These are phyloP conservation scores for Phytophthora pseudosyringae DNA, from an alignment of 352 stramenopile species.

Conservation along the genomic window DNA sequence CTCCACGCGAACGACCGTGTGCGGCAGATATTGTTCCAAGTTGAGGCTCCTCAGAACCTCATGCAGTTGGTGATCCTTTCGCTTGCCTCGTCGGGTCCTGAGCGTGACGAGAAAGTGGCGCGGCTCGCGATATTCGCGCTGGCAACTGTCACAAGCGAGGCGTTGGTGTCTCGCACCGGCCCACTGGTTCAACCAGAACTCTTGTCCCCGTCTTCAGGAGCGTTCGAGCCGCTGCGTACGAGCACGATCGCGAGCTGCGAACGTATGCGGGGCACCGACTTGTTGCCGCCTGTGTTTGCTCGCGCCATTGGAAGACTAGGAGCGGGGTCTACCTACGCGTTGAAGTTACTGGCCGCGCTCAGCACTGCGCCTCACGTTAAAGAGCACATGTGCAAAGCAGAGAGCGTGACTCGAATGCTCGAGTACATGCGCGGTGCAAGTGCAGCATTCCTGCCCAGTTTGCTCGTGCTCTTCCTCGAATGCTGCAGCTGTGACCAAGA, in stretches of 20 bases:
- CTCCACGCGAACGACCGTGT: slow-evolving; percentile 42
- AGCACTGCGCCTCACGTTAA: slow-evolving; percentile 33
- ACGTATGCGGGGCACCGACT: slow-evolving; percentile 19
- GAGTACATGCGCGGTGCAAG: slow-evolving; percentile 40
- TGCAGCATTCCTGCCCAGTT: slow-evolving; percentile 37
- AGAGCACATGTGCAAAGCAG: slow-evolving; percentile 27
- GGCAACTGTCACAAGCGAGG: slow-evolving; percentile 40
- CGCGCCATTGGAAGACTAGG: slow-evolving; percentile 31
- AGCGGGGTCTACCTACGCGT: slow-evolving; percentile 44
- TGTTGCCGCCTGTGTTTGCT: slow-evolving; percentile 33
- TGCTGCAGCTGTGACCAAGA: slow-evolving; percentile 33
- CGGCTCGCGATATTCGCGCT: slow-evolving; percentile 60
- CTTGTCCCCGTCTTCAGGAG: slow-evolving; percentile 3
- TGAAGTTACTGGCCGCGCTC: slow-evolving; percentile 45
- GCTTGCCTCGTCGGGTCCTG: slow-evolving; percentile 6
- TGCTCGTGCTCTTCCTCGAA: slow-evolving; percentile 52
- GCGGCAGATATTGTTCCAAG: slow-evolving; percentile 56
- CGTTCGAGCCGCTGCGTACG: slow-evolving; percentile 17
- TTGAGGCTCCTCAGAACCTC: slow-evolving; percentile 54
- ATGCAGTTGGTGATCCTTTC: slow-evolving; percentile 51
- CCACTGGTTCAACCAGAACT: slow-evolving; percentile 24
- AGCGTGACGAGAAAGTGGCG: slow-evolving; percentile 42
- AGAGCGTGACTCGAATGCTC: slow-evolving; percentile 39
- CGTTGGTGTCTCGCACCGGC: slow-evolving; percentile 29
- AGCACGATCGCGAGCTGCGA: slow-evolving; percentile 30